Conservation (phyloP, 805 yeast species). For the Cyberlindnera mississippiensis region DNA sequence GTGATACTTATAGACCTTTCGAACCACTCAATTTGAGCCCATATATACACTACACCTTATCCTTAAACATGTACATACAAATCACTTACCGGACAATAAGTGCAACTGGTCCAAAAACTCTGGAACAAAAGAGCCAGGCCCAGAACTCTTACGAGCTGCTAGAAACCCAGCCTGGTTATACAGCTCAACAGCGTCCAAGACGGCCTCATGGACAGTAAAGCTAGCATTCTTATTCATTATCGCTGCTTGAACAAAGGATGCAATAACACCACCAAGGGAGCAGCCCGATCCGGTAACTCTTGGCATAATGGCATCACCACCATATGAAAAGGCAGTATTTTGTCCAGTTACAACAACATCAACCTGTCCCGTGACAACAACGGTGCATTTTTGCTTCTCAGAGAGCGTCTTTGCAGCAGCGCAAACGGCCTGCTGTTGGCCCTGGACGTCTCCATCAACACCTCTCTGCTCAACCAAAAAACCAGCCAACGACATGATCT, state of each 20-base stretch:
- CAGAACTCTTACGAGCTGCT: constrained; percentile 1
- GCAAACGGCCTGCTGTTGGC: constrained; percentile 26
- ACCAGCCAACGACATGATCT: constrained; percentile 60
- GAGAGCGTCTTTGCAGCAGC: constrained; percentile 49
- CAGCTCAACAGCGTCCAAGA: background rate
- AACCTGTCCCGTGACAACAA: constrained; percentile 64
- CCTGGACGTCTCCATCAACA: constrained; percentile 48
- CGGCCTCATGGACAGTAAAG: constrained; percentile 1
- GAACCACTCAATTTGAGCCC: no score
- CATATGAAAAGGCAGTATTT: constrained; percentile 36
- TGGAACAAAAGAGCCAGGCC: constrained; percentile 9
- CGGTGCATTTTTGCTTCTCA: constrained; percentile 47
- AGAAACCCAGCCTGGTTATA: constrained; percentile 3
- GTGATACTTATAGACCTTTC: no score
- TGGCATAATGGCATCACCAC: constrained; percentile 64
- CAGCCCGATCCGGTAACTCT: constrained; percentile 81
- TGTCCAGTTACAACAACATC: constrained; percentile 46
- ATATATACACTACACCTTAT: background rate
- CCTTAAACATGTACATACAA: no score
- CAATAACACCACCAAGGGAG: constrained; percentile 69
- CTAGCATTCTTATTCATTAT: no score
- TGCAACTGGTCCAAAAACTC: constrained; percentile 6
- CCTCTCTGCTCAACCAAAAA: constrained; percentile 56
- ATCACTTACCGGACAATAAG: background rate
- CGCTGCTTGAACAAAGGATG: constrained; percentile 33